Evolutionary conservation across 805 yeast genomes (phyloP), one percentile per base, ranked within the genome.

Genomic region (Cyberlindnera suaveolens): DNA sequence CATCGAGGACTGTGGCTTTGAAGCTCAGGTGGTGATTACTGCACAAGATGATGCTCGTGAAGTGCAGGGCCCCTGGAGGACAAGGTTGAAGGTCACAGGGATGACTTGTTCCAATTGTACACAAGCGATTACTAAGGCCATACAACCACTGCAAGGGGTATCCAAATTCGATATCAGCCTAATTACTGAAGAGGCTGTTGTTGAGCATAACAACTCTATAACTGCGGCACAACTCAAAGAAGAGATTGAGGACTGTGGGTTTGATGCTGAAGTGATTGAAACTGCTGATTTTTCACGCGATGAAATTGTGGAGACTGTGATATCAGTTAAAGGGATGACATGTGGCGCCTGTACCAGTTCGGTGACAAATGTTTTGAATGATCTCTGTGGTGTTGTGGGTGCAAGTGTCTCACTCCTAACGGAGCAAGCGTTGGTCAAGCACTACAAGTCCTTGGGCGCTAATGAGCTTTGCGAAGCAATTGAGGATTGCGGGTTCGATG

Each of bases 71-170:
- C 36, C 17, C 9, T 38, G 36, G 35, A 23, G 17, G 23, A 49
- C 58, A 3, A 46, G 37, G 41, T 39, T 54, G 31, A 54, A 49
- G 34, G 34, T 56, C 2, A 17, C 37, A 1, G 97, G 97, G 6
- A 90, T 90, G 97, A 89, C 97, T 2, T 91, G 97, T 58, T 80
- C 90, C 2, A 75, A 95, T 2, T 91, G 97, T 59, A 72, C 84
- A 1, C 70, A 80, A 4, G 66, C 93, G 0, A 78, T 91, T 20
- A 74, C 80, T 1, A 60, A 63, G 17, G 80, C 82, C 0, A 56
- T 87, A 15, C 64, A 68, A 44, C 57, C 59, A 6, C 18, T 26
- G 3, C 26, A 16, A 1, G 47, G 77, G 11, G 83, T 87, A 2
- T 34, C 46, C 4, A 58, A 62, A 4, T 86, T 72, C 1, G 73